These are phyloP conservation scores for Citrus glauca DNA, from an alignment of 345 rosid genomes.

Conservation along the genomic window DNA sequence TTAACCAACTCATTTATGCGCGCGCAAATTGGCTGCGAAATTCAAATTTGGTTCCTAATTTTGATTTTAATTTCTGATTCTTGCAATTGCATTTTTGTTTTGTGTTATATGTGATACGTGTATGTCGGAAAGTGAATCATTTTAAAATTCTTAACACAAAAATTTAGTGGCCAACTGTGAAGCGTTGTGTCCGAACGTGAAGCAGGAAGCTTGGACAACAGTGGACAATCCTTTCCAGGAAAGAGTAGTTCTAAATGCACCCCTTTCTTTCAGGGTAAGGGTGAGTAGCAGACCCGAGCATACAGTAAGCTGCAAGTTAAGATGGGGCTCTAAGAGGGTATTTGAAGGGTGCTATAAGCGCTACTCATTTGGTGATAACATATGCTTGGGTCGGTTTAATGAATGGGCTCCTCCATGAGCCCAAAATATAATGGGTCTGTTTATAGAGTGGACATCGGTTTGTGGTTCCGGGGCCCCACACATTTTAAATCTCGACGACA, in stretches of 20 bases:
- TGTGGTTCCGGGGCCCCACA: no score
- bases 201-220: not conserved
- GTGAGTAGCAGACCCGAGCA: no score
- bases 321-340: no score
- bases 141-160: not conserved
- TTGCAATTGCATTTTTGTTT: not conserved
- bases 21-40: constrained; percentile 3
- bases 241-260: not conserved
- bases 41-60: constrained; percentile 5
- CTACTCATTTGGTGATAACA: no score
- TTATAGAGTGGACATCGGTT: not conserved
- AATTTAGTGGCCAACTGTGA: not conserved
- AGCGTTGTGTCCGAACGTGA: not conserved
- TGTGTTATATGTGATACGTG: not conserved
- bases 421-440: not conserved
- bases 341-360: not conserved
- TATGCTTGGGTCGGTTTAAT: not conserved
- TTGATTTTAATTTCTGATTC: not conserved
- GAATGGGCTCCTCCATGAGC: not conserved
- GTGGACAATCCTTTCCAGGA: not conserved
- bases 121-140: not conserved
- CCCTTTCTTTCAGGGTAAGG: not conserved
- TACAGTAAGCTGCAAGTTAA: no score
- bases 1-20: constrained; percentile 48
- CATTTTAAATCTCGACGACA: not conserved